phyloP scores from a whole-genome alignment of 2,329 filamentous ascomycete genomes.

The Calonectria montana region DNA sequence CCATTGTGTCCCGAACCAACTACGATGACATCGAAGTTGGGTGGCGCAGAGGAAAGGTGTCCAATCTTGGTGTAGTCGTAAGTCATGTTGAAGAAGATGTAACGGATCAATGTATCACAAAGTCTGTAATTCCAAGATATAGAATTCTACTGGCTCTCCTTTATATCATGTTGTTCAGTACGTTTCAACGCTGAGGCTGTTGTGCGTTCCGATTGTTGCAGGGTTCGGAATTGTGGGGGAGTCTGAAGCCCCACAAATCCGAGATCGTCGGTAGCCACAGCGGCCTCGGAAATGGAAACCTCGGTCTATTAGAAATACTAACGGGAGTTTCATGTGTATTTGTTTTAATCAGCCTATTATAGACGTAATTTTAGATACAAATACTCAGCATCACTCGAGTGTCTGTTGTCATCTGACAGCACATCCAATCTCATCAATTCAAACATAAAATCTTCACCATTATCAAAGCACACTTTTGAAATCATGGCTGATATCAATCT shows the following conservation, averaged over 20 bases:
- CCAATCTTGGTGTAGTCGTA: neutral
- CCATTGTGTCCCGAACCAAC: neutral
- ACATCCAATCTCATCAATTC: neutral
- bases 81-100: neutral
- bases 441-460: neutral
- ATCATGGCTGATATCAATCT: neutral
- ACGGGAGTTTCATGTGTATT: neutral
- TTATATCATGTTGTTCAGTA: neutral
- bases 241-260: neutral
- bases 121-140: neutral
- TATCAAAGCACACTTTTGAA: neutral
- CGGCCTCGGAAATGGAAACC: neutral
- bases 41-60: neutral
- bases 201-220: neutral
- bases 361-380: neutral
- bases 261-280: neutral
- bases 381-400: neutral
- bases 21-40: neutral
- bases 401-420: neutral
- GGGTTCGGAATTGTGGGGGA: neutral
- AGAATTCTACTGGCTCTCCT: neutral
- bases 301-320: neutral
- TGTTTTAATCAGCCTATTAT: neutral
- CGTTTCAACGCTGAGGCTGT: neutral
- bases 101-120: neutral